Evolutionary conservation across 176 grass and related monocot species (phyloP).

Genomic region (Carex pumila): DNA sequence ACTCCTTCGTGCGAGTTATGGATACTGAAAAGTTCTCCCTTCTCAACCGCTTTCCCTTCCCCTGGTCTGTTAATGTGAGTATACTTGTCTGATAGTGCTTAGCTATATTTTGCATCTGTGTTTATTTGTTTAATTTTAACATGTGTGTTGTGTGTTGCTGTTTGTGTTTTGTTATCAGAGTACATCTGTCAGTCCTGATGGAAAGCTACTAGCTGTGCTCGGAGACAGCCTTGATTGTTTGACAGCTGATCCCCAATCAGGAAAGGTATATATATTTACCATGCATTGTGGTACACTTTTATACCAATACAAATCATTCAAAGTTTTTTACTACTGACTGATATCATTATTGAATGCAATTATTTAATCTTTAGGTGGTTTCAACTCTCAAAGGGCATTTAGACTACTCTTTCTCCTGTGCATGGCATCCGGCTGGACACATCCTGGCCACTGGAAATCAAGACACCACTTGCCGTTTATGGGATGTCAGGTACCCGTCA

Average conservation of each 20-base stretch:
- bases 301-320: not conserved
- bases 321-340: not conserved
- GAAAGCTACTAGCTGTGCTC: constrained; percentile 57
- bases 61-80: constrained; percentile 74
- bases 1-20: constrained; percentile 40
- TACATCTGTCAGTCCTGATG: constrained; percentile 47
- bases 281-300: not conserved
- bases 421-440: constrained; percentile 55
- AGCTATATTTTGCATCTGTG: not conserved
- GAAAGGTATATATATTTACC: constrained; percentile 33
- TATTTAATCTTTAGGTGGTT: constrained; percentile 29
- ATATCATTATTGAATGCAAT: not conserved
- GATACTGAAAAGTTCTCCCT: constrained; percentile 32
- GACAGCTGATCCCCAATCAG: constrained; percentile 53
- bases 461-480: constrained; percentile 58
- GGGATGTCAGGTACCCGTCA: constrained; percentile 54
- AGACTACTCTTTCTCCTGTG: constrained; percentile 80
- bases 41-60: constrained; percentile 27
- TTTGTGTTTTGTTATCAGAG: constrained; percentile 26
- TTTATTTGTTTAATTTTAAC: not conserved
- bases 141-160: not conserved
- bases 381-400: constrained; percentile 44
- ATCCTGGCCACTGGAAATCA: constrained; percentile 69
- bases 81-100: not conserved
- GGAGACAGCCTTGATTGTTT: constrained; percentile 59